A percentile compares a stretch with the other conserved stretches of the same genome.
These are phyloP conservation scores for Hemisphaericaspora nanyangensis DNA, from an alignment of 805 yeast genomes.

Conservation along the genomic window DNA sequence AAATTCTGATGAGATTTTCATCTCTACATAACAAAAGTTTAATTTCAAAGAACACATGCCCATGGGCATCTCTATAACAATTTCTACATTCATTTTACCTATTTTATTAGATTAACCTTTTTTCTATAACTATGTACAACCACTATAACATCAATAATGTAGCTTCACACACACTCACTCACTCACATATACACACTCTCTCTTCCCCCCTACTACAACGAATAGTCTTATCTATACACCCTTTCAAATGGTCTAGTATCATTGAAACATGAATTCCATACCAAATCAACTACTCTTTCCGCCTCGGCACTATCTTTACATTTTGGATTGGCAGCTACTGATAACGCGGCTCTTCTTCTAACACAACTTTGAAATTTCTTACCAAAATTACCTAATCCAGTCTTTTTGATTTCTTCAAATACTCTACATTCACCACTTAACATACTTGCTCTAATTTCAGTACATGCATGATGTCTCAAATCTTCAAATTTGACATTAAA, in stretches of 20 bases:
- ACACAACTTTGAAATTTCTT: constrained; percentile 92
- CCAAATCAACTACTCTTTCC: constrained; percentile 72
- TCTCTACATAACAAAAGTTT: no score
- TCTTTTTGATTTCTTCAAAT: constrained; percentile 70
- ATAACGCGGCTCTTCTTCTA: constrained; percentile 77
- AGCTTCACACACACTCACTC: background rate
- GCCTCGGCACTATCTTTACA: constrained; percentile 76
- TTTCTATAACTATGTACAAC: background rate
- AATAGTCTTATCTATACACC: constrained; percentile 56
- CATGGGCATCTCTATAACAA: no score
- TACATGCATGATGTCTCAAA: constrained; percentile 91
- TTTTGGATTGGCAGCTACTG: constrained; percentile 82
- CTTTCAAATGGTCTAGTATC: constrained; percentile 96
- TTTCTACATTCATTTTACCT: no score
- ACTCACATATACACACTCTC: background rate
- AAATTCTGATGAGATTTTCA: no score
- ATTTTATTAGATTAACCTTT: no score
- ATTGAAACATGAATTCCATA: constrained; percentile 88
- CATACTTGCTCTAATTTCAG: constrained; percentile 91
- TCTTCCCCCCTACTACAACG: background rate
- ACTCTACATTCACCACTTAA: constrained; percentile 94
- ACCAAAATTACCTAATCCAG: constrained; percentile 51
- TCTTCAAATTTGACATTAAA: constrained; percentile 85
- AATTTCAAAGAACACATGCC: no score
- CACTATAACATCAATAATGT: background rate